Evolutionary conservation across 352 stramenopile genomes (phyloP), one percentile per base, ranked within the genome.

Genomic region (Thraustochytrium sp.): DNA sequence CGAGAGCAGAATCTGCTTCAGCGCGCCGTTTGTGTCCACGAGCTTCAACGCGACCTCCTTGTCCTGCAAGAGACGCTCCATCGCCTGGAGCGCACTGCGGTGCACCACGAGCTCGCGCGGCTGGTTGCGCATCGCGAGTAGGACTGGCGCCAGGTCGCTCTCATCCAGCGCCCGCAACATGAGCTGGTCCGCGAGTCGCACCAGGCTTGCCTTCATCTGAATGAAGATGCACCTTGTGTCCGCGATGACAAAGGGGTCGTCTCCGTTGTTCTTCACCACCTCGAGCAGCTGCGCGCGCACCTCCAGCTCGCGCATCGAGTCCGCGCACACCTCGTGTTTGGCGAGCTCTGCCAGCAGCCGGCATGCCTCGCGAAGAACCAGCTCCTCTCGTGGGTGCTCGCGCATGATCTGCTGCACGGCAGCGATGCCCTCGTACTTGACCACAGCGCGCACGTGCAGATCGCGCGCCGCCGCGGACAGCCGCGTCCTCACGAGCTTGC

Each of bases 1-100:
- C 18, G 65, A 62, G 42, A 62, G 42, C 36, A 77, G 16, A 2
- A 77, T 77, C 34, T 55, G 65, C n/a, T 77, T 77, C 13, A 77
- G 40, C 29, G n/a, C 26, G 0, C 36, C 49, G 26, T 40, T 44
- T 16, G 11, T 31, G 9, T 77, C 65, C 26, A 77, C 26, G 21
- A 77, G 29, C 16, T 31, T 18, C 18, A 62, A 2, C 13, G 42
- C 65, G 26, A 62, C 2, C 42, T 77, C 65, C 3, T 55, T 55
- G 26, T 77, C 65, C 13, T n/a, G 13, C 26, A 11, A 18, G 31
- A 77, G 42, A 11, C 23, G 31, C 34, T 23, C 8, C 21, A 77
- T 13, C 11, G 40, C 21, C 34, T 61, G 13, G 31, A 77, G 29
- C 0, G 13, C 65, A 29, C 18, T 21, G 29, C 34, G 42, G 64